Conservation (phyloP, 148 eudicot genomes). For the Diospyros lotus region DNA sequence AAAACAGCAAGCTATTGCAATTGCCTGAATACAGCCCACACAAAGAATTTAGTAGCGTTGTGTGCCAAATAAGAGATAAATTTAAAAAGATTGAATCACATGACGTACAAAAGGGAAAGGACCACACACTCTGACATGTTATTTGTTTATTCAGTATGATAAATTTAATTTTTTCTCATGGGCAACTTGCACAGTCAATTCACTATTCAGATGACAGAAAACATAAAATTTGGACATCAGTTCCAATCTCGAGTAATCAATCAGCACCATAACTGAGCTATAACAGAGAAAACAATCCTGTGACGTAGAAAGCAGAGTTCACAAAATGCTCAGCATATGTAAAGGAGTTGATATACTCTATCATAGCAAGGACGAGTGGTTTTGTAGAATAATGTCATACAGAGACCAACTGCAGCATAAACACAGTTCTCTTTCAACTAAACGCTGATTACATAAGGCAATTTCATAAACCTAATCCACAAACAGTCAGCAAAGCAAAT, state of each 20-base stretch:
- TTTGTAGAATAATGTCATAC: background rate
- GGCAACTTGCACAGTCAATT: background rate
- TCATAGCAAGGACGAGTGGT: background rate
- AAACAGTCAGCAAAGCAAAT: background rate
- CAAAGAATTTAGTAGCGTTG: background rate
- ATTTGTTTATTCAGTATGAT: background rate
- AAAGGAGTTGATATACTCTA: background rate
- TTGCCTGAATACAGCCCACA: conserved; percentile 56
- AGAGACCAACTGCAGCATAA: background rate
- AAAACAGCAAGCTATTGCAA: conserved; percentile 86
- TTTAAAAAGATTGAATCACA: background rate
- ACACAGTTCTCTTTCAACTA: background rate
- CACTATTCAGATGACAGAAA: background rate
- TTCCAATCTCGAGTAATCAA: background rate
- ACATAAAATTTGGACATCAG: background rate
- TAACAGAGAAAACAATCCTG: background rate
- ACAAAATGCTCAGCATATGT: background rate
- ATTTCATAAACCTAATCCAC: background rate
- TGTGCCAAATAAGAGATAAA: background rate
- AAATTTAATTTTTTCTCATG: background rate
- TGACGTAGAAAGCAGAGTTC: background rate
- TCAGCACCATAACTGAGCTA: background rate
- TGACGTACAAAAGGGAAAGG: background rate
- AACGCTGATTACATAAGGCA: background rate
- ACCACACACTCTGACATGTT: background rate